phyloP scores from a whole-genome alignment of 1,284 basidiomycete species.

The Limonomyces culmigenus region DNA sequence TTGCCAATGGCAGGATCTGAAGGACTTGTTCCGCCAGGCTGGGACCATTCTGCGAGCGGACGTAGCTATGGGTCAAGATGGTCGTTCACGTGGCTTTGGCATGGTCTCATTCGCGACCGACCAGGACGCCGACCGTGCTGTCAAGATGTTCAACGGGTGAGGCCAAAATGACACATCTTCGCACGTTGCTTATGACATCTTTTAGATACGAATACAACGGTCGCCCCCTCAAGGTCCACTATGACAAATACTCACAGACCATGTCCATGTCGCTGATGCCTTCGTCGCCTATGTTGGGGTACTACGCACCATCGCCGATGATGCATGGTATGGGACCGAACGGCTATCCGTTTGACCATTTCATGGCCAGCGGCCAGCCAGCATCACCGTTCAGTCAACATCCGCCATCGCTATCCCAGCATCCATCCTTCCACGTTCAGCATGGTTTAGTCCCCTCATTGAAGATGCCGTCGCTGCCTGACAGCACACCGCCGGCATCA shows the following conservation, averaged over 20 bases:
- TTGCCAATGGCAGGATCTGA: conserved; percentile 95
- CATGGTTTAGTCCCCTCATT: no score
- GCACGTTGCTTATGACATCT: background rate
- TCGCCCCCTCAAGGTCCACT: conserved; percentile 71
- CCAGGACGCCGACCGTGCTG: conserved; percentile 73
- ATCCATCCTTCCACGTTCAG: no score
- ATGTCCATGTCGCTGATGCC: conserved; percentile 1
- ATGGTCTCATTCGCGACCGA: conserved; percentile 77
- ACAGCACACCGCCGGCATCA: no score
- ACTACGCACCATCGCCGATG: no score
- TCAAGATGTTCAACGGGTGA: conserved; percentile 77
- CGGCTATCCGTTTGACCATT: no score
- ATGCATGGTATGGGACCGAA: no score
- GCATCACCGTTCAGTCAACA: no score
- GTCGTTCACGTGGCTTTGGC: conserved; percentile 76
- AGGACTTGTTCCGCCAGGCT: conserved; percentile 80
- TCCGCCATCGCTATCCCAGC: no score
- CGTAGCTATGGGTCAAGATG: conserved; percentile 75
- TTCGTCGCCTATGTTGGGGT: conserved; percentile 2
- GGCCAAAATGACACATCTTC: conserved; percentile 11
- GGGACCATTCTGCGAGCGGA: conserved; percentile 82
- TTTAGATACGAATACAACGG: conserved; percentile 76
- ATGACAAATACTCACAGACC: conserved; percentile 46
- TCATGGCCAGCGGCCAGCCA: no score
- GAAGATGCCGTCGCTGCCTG: no score